These are phyloP conservation scores for Corymbia calophylla DNA, from an alignment of 441 rosid genomes.

Conservation along the genomic window DNA sequence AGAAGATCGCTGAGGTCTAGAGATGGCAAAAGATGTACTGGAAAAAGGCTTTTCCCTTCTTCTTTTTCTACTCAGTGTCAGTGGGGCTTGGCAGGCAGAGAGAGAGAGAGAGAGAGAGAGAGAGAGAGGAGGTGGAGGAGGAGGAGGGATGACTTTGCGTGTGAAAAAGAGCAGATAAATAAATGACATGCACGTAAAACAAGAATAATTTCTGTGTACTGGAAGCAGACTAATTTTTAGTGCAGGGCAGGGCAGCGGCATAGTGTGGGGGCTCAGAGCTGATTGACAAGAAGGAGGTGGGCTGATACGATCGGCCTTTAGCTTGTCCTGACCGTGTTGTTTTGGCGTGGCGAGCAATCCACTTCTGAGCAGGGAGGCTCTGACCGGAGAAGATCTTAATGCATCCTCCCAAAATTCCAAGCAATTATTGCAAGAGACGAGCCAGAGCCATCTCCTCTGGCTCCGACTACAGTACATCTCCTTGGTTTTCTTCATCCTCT, in stretches of 20 bases:
- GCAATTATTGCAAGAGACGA: neutral
- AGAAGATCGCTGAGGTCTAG: neutral
- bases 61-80: neutral
- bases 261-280: neutral
- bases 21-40: neutral
- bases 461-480: neutral
- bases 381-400: neutral
- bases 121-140: too few species aligned
- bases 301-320: neutral
- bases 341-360: neutral
- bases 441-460: neutral
- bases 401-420: neutral
- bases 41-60: neutral
- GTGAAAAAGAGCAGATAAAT: neutral
- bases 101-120: neutral
- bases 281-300: neutral
- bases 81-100: neutral
- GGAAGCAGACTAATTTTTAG: neutral
- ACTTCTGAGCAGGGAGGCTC: neutral
- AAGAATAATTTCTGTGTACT: neutral
- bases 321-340: neutral
- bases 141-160: neutral
- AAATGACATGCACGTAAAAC: neutral
- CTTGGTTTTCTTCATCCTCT: neutral
- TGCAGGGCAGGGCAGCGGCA: neutral